Percentiles rank a stretch among this genome's conserved stretches.
Conservation (phyloP, 805 yeast genomes). For the Kluyveromyces starmeri region DNA sequence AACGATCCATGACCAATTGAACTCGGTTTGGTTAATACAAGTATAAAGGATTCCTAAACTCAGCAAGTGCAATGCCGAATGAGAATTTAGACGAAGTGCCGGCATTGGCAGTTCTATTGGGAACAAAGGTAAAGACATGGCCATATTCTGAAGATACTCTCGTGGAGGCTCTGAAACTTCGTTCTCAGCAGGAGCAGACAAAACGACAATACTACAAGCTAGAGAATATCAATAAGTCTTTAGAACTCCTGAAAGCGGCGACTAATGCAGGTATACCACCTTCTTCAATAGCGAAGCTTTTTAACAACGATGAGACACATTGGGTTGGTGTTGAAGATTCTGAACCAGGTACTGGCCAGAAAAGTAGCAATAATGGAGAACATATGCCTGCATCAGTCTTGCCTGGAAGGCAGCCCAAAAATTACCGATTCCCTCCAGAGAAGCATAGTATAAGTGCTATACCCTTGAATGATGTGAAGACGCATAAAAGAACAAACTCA, state of each 20-base stretch:
- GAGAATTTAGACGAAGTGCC: conserved; percentile 1
- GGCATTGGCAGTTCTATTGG: conserved; percentile 34
- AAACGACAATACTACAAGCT: conserved; percentile 68
- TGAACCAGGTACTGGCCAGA: not conserved
- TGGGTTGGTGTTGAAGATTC: conserved; percentile 1
- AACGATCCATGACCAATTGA: no score
- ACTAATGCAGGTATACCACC: conserved; percentile 55
- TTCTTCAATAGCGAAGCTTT: conserved; percentile 50
- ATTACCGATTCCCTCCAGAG: conserved; percentile 17
- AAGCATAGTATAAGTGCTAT: conserved; percentile 8
- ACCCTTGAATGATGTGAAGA: conserved; percentile 1
- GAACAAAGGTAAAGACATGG: conserved; percentile 44
- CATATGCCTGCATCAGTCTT: conserved; percentile 8
- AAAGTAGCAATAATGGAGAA: not conserved
- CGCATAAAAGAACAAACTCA: conserved; percentile 39
- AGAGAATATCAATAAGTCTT: conserved; percentile 51
- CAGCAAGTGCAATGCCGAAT: not conserved
- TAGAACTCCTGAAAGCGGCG: conserved; percentile 57
- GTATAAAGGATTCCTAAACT: no score
- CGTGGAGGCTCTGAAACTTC: conserved; percentile 47
- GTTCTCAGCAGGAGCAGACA: conserved; percentile 70
- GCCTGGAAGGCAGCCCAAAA: conserved; percentile 4
- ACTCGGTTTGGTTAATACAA: no score
- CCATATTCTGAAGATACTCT: conserved; percentile 51
- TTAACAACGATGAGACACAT: conserved; percentile 20